These are phyloP conservation scores for Didymella segeticola DNA, from an alignment of 2,329 filamentous ascomycete species.

Conservation along the genomic window DNA sequence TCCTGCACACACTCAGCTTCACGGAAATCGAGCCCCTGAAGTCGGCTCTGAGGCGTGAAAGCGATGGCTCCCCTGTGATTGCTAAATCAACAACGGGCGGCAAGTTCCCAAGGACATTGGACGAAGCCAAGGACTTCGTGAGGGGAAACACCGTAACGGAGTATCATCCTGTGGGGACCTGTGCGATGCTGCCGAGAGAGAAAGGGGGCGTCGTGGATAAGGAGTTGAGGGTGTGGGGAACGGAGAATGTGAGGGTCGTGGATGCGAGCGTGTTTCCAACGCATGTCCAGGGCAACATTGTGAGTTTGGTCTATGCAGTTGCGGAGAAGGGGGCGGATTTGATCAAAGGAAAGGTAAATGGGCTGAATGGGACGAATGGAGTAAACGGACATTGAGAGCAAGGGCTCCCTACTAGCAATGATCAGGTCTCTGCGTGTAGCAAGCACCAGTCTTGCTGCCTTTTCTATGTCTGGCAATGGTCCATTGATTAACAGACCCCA, in stretches of 20 bases:
- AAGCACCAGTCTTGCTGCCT: too few relatives aligned
- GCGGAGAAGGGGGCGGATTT: slow-evolving; percentile 42
- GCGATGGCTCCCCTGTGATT: slow-evolving; percentile 22
- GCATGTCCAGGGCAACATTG: slow-evolving; percentile 38
- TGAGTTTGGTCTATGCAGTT: slow-evolving; percentile 41
- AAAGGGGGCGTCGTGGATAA: slow-evolving; percentile 39
- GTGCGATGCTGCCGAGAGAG: slow-evolving; percentile 42
- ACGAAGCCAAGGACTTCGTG: slow-evolving; percentile 32
- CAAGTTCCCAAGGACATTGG: slow-evolving; percentile 24
- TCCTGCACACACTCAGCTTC: slow-evolving; percentile 39
- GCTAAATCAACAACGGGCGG: neutral
- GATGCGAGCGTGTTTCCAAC: slow-evolving; percentile 39
- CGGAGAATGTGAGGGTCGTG: slow-evolving; percentile 36
- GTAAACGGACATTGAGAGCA: neutral
- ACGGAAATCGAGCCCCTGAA: slow-evolving; percentile 39
- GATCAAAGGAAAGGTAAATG: slow-evolving; percentile 23
- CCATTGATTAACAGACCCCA: too few relatives aligned
- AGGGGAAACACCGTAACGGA: slow-evolving; percentile 31
- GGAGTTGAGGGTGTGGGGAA: slow-evolving; percentile 39
- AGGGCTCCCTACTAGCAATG: too few relatives aligned
- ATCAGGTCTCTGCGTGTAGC: too few relatives aligned
- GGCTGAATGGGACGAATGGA: slow-evolving; percentile 5
- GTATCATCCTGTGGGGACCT: slow-evolving; percentile 42
- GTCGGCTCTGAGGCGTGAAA: slow-evolving; percentile 36
- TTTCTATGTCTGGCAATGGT: too few relatives aligned